Base-by-base conservation (phyloP, 192 early-diverging fungal species). In the Backusella parvicylindrica region DNA sequence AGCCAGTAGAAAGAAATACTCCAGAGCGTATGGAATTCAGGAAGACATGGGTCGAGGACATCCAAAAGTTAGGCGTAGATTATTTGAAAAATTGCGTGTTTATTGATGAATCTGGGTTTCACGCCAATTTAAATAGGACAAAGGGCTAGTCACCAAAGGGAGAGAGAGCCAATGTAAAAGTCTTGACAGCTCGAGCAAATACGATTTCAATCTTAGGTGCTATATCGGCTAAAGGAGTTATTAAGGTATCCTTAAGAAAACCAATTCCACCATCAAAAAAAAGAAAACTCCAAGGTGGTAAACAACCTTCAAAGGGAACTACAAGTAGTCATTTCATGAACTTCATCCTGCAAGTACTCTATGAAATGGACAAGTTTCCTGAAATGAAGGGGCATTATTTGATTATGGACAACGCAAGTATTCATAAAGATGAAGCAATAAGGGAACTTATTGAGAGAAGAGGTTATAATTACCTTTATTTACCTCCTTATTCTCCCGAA, bases 21-120 rank as follows among this genome's bases (percentile, higher is more conserved):
- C 43, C 41, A 18, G 47, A 31, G 30, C n/a, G n/a, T n/a, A n/a
- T n/a, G 33, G 9, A 43, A 71, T 50, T n/a, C 35, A 69, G 36
- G 8, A 32, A 18, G 16, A 38, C 2, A 43, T 16, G 23, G 69
- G 47, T n/a, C 8, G 31, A 31, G 5, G 0, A 30, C 0, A 41
- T 30, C 4, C 1, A 3, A 15, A 21, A 53, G 1, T n/a, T 36
- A 40, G 67, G 74, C 21, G 37, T 70, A 35, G 72, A 78, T 68
- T 78, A 64, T 43, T 9, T 30, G 16, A 73, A 73, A 23, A 53
- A 70, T 26, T 63, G 72, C 21, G 72, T 78, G 8, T 78, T 78
- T 56, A 53, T 78, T 23, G 77, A 78, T 78, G 68, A 74, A 49
- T 72, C 72, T 41, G 77, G 77, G 9, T 73, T 74, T 68, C 63